These are phyloP conservation scores for Boletus reticuloceps DNA, from an alignment of 768 basidiomycete genomes.

Conservation along the genomic window DNA sequence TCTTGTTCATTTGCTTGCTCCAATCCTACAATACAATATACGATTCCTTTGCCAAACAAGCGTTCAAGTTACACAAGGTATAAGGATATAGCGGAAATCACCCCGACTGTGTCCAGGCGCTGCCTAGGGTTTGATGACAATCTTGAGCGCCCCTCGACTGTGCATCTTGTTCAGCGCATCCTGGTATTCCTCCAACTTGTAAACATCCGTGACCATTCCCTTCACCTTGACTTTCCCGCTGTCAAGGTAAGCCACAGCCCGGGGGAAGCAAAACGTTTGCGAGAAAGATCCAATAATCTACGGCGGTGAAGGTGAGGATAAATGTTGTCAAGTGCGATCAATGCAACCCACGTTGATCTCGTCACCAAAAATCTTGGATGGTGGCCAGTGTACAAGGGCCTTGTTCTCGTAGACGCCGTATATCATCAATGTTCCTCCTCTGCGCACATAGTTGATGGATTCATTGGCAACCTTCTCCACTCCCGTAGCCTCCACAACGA, in stretches of 20 bases:
- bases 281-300: constrained; percentile 92
- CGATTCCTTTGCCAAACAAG: not conserved
- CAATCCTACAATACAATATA: not conserved
- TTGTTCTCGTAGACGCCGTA: constrained; percentile 91
- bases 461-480: constrained; percentile 86
- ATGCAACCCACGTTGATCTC: constrained; percentile 52
- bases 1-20: not conserved
- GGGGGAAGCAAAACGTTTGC: constrained; percentile 86
- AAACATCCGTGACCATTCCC: constrained; percentile 75
- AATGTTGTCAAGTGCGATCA: not conserved
- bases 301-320: not conserved
- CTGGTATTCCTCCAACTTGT: constrained; percentile 68
- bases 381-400: constrained; percentile 83
- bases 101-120: not conserved
- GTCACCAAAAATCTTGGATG: constrained; percentile 74
- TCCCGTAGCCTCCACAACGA: constrained; percentile 81
- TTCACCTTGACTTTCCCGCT: constrained; percentile 78
- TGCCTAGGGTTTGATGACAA: constrained; percentile 53
- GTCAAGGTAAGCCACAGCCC: constrained; percentile 87
- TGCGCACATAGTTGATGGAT: constrained; percentile 83
- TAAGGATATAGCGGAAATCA: constrained; percentile 15
- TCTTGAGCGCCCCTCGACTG: constrained; percentile 58
- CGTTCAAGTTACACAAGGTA: constrained; percentile 18
- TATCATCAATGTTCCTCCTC: constrained; percentile 82
- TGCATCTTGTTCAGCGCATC: constrained; percentile 72